Conservation (phyloP, 2,329 filamentous ascomycete genomes). For the Cordyceps fumosorosea region DNA sequence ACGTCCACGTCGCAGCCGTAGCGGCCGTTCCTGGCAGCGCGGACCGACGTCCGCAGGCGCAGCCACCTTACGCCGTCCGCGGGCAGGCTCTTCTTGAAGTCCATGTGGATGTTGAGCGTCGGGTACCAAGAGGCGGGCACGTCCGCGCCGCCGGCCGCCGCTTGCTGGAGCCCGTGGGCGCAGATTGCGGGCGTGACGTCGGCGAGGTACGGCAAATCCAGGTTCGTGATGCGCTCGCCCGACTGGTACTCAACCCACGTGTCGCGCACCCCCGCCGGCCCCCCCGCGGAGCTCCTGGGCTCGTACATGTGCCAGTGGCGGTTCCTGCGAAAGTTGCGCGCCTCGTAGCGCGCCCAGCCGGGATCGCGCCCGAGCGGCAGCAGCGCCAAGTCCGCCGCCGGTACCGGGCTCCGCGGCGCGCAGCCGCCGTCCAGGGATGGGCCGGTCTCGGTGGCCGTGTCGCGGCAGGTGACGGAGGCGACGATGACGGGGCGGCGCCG, state of each 20-base stretch:
- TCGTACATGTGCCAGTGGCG: conserved; percentile 27
- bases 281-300: conserved; percentile 15
- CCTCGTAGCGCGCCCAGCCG: conserved; percentile 21
- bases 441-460: conserved; percentile 26
- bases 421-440: conserved; percentile 24
- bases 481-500: conserved; percentile 26
- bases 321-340: conserved; percentile 13
- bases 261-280: conserved; percentile 18
- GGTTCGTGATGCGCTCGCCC: neutral
- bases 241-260: conserved; percentile 10
- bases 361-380: conserved; percentile 21
- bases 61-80: conserved; percentile 65
- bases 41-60: conserved; percentile 57
- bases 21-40: conserved; percentile 62
- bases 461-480: conserved; percentile 35
- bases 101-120: conserved; percentile 67
- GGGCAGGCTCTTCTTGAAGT: conserved; percentile 68
- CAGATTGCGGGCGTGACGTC: conserved; percentile 1
- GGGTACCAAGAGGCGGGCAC: conserved; percentile 59
- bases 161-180: neutral
- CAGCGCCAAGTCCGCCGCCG: conserved; percentile 22
- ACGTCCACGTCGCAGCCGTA: conserved; percentile 69
- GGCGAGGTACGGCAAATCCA: conserved; percentile 2
- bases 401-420: conserved; percentile 14
- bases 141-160: neutral